Percentiles rank a stretch among this genome's conserved stretches.
These are phyloP conservation scores for Phaseolus lunatus DNA, from an alignment of 306 rosid genomes.

Conservation along the genomic window DNA sequence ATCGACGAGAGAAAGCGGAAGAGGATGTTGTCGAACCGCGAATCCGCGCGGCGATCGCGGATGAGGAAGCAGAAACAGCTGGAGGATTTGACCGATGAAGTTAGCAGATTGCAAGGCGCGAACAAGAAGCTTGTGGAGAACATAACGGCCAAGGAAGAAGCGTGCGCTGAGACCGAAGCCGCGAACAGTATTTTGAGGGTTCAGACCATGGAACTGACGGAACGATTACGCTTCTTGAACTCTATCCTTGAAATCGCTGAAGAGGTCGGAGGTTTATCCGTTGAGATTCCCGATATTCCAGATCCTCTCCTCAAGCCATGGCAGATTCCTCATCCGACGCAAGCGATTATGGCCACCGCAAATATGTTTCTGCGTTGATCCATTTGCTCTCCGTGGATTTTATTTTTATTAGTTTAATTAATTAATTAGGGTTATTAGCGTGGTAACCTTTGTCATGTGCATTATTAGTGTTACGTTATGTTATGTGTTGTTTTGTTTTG, in stretches of 20 bases:
- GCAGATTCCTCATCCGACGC: slow-evolving; percentile 61
- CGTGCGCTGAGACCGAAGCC: slow-evolving; percentile 58
- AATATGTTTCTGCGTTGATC: slow-evolving; percentile 63
- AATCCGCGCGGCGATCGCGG: slow-evolving; percentile 91
- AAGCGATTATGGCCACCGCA: slow-evolving; percentile 60
- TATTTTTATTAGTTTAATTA: background rate
- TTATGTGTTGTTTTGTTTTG: background rate
- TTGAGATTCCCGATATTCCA: slow-evolving; percentile 78
- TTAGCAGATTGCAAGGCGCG: slow-evolving; percentile 53
- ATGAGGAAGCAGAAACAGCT: slow-evolving; percentile 92
- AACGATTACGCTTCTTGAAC: slow-evolving; percentile 74
- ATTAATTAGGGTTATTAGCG: background rate
- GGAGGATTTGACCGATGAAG: slow-evolving; percentile 74
- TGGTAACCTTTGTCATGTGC: background rate
- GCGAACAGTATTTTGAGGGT: slow-evolving; percentile 71
- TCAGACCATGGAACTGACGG: slow-evolving; percentile 68
- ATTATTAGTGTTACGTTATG: background rate
- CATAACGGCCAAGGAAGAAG: slow-evolving; percentile 65
- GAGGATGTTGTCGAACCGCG: slow-evolving; percentile 93
- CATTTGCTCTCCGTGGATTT: background rate
- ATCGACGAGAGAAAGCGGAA: slow-evolving; percentile 89
- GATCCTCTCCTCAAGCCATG: slow-evolving; percentile 78
- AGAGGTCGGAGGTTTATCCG: slow-evolving; percentile 71
- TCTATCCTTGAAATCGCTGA: slow-evolving; percentile 76
- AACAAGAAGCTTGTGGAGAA: slow-evolving; percentile 58